Evolutionary conservation across 2,329 filamentous ascomycete genomes (phyloP).

Genomic region (Calonectria multiphialidica): DNA sequence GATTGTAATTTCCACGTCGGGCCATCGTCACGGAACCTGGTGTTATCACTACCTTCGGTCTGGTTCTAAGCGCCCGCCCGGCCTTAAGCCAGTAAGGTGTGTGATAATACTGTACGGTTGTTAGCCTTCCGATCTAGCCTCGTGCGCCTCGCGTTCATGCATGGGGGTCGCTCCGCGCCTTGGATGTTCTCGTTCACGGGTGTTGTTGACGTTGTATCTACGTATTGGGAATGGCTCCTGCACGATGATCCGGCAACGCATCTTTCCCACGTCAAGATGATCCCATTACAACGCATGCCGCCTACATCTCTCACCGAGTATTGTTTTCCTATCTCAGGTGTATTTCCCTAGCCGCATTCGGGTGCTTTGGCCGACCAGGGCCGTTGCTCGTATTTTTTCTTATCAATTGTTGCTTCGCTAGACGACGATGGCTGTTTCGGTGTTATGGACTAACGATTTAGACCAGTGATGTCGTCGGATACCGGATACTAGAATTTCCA

Average conservation of each 20-base stretch:
- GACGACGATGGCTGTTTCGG: neutral
- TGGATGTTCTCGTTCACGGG: neutral
- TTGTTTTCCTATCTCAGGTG: neutral
- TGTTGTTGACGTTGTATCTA: slow-evolving; percentile 12
- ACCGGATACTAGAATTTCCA: slow-evolving; percentile 31
- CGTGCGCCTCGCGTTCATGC: neutral
- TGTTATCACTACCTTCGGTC: neutral
- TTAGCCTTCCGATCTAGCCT: neutral
- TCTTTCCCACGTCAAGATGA: neutral
- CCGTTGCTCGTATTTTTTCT: neutral
- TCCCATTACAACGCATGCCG: neutral
- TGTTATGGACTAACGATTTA: neutral
- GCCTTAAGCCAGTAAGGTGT: neutral
- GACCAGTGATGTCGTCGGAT: neutral
- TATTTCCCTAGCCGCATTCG: neutral
- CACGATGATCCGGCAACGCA: neutral
- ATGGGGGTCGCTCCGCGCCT: neutral
- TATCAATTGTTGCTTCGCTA: neutral
- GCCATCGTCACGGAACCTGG: slow-evolving; percentile 30
- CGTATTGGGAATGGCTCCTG: neutral
- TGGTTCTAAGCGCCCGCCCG: neutral
- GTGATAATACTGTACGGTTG: neutral
- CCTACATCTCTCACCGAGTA: neutral
- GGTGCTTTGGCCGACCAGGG: neutral
- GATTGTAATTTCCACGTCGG: slow-evolving; percentile 42